Percentiles rank a stretch among this genome's conserved stretches.
Evolutionary conservation across 495 filamentous ascomycete genomes (phyloP).

Genomic region (Penicillium argentinense): DNA sequence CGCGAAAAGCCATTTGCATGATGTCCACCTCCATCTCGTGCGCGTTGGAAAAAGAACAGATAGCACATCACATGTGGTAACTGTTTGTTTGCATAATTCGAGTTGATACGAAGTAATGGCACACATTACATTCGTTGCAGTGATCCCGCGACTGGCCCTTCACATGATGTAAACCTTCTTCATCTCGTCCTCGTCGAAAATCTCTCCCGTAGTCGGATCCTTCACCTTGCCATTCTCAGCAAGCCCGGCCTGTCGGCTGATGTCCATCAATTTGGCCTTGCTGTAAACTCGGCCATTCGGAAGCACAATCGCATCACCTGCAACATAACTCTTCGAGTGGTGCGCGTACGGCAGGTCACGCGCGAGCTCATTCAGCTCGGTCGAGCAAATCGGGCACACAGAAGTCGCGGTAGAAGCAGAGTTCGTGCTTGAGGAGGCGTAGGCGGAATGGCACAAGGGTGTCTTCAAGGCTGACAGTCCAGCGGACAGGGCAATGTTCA

Average conservation of each 20-base stretch:
- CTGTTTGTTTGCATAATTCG: too few species aligned
- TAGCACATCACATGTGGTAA: too few species aligned
- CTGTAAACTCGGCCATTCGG: slow-evolving; percentile 89
- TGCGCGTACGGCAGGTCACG: slow-evolving; percentile 88
- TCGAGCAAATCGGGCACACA: slow-evolving; percentile 93
- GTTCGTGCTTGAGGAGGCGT: slow-evolving; percentile 57
- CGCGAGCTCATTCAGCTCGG: slow-evolving; percentile 89
- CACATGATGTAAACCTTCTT: slow-evolving; percentile 91
- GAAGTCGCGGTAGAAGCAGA: slow-evolving; percentile 58
- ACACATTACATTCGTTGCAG: too few species aligned
- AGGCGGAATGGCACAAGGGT: slow-evolving; percentile 81
- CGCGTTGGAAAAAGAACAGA: too few species aligned
- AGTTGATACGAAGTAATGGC: too few species aligned
- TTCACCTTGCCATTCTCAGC: slow-evolving; percentile 62
- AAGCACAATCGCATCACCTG: slow-evolving; percentile 79
- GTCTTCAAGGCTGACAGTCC: slow-evolving; percentile 95
- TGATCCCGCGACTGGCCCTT: too few species aligned
- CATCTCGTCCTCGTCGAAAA: slow-evolving; percentile 58
- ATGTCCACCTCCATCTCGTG: too few species aligned
- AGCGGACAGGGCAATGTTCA: slow-evolving; percentile 88
- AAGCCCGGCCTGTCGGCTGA: slow-evolving; percentile 64
- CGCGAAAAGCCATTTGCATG: too few species aligned
- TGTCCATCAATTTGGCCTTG: slow-evolving; percentile 66
- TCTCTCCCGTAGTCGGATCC: slow-evolving; percentile 75
- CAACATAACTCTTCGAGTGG: slow-evolving; percentile 88